Percentiles rank a stretch among this genome's conserved stretches.
These are phyloP conservation scores for Citrus australasica DNA, from an alignment of 345 rosid genomes.

Conservation along the genomic window DNA sequence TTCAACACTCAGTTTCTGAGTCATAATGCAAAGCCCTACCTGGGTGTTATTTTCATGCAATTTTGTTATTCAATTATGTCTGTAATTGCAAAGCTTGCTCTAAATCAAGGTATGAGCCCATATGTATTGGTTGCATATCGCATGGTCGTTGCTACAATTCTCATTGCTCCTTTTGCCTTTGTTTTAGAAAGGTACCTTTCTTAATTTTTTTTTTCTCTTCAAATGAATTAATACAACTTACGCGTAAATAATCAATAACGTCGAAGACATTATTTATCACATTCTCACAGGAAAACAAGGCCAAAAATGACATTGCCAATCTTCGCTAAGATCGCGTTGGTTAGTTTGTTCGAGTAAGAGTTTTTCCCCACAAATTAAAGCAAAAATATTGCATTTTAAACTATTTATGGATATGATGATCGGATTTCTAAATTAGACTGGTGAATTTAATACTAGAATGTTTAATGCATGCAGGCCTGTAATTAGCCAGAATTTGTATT, in stretches of 20 bases:
- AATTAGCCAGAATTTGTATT: slow-evolving; percentile 45
- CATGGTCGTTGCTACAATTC: background rate
- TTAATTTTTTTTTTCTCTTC: background rate
- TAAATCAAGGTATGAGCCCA: background rate
- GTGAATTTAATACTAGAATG: background rate
- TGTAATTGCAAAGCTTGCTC: background rate
- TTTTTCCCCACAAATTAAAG: background rate
- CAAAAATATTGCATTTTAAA: too few species aligned
- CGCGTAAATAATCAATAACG: too few species aligned
- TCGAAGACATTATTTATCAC: background rate
- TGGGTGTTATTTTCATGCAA: background rate
- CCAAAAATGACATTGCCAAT: background rate
- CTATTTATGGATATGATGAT: too few species aligned
- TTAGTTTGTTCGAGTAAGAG: slow-evolving; percentile 3
- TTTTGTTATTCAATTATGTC: background rate
- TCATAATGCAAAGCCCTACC: background rate
- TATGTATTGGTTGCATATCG: slow-evolving; percentile 1
- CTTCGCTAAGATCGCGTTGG: background rate
- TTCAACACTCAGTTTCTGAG: background rate
- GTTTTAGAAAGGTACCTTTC: background rate
- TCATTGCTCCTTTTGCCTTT: slow-evolving; percentile 6
- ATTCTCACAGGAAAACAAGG: background rate
- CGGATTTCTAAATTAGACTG: background rate
- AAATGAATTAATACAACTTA: too few species aligned
- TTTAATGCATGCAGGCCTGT: slow-evolving; percentile 29